phyloP scores from a whole-genome alignment of 164 flowering plant species.

The Nelumbo lutea region DNA sequence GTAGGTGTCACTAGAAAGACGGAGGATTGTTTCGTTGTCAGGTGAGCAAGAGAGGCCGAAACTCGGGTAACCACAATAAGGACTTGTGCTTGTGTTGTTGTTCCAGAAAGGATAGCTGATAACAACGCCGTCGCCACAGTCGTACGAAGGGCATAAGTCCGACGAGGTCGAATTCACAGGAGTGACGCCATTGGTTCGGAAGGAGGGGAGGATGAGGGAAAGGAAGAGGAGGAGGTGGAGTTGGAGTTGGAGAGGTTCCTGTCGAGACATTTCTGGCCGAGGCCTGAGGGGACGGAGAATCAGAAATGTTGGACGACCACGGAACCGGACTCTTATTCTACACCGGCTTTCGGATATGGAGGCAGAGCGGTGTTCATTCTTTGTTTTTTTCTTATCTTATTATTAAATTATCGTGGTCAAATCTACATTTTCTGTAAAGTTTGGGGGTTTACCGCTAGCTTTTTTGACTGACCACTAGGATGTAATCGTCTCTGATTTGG shows the following conservation, averaged over 20 bases:
- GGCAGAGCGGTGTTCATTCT: too few relatives aligned
- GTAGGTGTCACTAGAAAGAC: slow-evolving; percentile 3
- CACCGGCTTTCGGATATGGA: too few relatives aligned
- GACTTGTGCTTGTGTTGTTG: background rate
- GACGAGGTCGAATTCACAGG: background rate
- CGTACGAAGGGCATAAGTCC: background rate
- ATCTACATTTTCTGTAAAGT: too few relatives aligned
- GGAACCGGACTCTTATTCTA: too few relatives aligned
- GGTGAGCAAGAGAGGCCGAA: slow-evolving; percentile 26
- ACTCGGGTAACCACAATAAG: slow-evolving; percentile 25
- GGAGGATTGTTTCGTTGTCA: background rate
- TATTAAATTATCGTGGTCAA: too few relatives aligned
- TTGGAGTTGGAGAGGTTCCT: background rate
- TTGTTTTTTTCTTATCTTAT: too few relatives aligned
- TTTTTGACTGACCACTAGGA: too few relatives aligned
- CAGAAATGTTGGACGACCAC: too few relatives aligned
- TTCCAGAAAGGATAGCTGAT: slow-evolving; percentile 15
- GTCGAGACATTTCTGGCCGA: background rate
- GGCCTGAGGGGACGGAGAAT: background rate
- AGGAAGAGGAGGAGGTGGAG: background rate
- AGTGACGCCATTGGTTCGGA: background rate
- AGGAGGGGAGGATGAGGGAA: background rate
- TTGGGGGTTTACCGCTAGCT: too few relatives aligned
- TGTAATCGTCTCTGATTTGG: too few relatives aligned
- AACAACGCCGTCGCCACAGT: background rate